Evolutionary conservation across 148 eudicot genomes (phyloP).

Genomic region (Rhododendron henanense): DNA sequence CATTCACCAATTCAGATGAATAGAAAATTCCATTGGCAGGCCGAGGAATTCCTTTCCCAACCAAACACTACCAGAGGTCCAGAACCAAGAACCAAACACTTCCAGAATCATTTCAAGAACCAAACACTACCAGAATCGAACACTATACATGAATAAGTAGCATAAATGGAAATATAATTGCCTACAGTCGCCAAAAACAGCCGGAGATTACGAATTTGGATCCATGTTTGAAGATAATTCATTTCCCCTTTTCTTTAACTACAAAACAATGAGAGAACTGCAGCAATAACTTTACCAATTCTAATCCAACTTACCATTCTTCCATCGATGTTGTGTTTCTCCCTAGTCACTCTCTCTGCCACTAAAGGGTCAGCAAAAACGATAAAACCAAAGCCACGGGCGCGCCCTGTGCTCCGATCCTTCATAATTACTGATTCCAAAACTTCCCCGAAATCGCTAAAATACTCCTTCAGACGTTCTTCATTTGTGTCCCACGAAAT

Average conservation of each 20-base stretch:
- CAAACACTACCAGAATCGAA: neutral
- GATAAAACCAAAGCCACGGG: slow-evolving; percentile 81
- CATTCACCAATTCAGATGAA: neutral
- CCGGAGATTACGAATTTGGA: neutral
- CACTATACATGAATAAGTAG: neutral
- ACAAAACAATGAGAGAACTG: neutral
- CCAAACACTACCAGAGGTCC: neutral
- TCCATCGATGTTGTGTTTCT: slow-evolving; percentile 84
- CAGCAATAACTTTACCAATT: neutral
- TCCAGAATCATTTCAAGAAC: neutral
- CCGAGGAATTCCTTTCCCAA: neutral
- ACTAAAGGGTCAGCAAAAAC: slow-evolving; percentile 70
- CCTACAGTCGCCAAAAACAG: neutral
- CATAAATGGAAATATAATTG: neutral
- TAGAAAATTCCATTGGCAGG: neutral
- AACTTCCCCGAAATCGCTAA: slow-evolving; percentile 66
- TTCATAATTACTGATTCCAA: slow-evolving; percentile 84
- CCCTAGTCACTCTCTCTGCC: slow-evolving; percentile 66
- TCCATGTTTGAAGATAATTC: neutral
- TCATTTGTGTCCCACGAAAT: slow-evolving; percentile 89
- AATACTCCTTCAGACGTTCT: slow-evolving; percentile 78
- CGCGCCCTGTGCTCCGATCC: slow-evolving; percentile 83
- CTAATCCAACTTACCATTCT: slow-evolving; percentile 48
- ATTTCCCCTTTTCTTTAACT: neutral
- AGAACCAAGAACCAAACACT: neutral